Percentiles rank a stretch among this genome's conserved stretches.
These are phyloP conservation scores for Lithospermum erythrorhizon DNA, from an alignment of 257 asterid genomes.

Conservation along the genomic window DNA sequence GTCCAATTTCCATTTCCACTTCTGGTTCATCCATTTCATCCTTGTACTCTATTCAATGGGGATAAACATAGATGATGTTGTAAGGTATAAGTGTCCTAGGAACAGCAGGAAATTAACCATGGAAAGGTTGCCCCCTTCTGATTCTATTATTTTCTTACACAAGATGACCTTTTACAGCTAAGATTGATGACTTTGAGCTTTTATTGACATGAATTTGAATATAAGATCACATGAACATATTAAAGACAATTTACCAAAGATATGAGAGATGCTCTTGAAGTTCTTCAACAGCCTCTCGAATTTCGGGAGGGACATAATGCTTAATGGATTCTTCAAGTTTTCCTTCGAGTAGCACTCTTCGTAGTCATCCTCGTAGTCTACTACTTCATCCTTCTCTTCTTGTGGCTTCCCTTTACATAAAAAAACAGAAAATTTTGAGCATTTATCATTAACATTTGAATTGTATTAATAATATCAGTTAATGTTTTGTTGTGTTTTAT, in stretches of 20 bases:
- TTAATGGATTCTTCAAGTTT: slow-evolving; percentile 33
- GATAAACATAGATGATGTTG: too few species aligned
- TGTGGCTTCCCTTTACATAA: slow-evolving; percentile 18
- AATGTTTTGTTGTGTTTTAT: background rate
- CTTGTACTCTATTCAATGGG: slow-evolving; percentile 36
- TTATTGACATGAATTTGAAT: too few species aligned
- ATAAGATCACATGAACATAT: background rate
- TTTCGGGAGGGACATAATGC: slow-evolving; percentile 33
- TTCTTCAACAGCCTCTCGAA: slow-evolving; percentile 57
- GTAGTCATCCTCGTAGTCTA: slow-evolving; percentile 20
- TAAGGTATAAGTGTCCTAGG: too few species aligned
- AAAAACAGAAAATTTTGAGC: slow-evolving; percentile 15
- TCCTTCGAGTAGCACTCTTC: slow-evolving; percentile 34
- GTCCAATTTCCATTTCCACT: slow-evolving; percentile 56
- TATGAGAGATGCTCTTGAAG: slow-evolving; percentile 59
- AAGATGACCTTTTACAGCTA: too few species aligned
- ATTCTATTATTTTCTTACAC: too few species aligned
- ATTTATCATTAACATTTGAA: background rate
- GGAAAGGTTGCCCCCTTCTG: too few species aligned
- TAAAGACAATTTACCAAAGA: slow-evolving; percentile 40
- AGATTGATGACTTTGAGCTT: too few species aligned
- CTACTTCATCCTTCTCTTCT: slow-evolving; percentile 30
- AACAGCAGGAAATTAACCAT: too few species aligned
- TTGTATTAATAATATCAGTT: background rate
- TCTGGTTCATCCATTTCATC: slow-evolving; percentile 43